phyloP scores from a whole-genome alignment of 2,329 filamentous ascomycete species.

The Rasamsonia emersonii region DNA sequence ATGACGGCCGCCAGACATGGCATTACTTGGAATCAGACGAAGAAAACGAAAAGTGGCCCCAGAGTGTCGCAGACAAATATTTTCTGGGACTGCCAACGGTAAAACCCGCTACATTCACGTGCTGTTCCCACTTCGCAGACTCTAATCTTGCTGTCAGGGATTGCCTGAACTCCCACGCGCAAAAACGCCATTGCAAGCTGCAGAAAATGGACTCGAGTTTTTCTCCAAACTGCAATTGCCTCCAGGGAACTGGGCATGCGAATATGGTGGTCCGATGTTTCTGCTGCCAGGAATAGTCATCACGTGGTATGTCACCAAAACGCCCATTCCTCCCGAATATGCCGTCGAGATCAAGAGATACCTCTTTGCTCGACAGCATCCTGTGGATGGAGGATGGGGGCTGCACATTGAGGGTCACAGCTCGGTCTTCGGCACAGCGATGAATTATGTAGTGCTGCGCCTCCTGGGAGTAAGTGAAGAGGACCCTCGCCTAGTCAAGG shows the following conservation, averaged over 20 bases:
- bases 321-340: constrained; percentile 70
- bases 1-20: constrained; percentile 84
- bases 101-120: constrained; percentile 11
- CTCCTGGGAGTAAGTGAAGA: constrained; percentile 77
- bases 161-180: constrained; percentile 64
- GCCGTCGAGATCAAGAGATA: constrained; percentile 89
- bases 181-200: constrained; percentile 65
- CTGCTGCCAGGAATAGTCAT: constrained; percentile 78
- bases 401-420: constrained; percentile 91
- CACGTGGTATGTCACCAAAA: constrained; percentile 81
- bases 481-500: constrained; percentile 76
- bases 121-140: constrained; percentile 2
- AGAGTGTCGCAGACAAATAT: constrained; percentile 82
- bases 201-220: constrained; percentile 75
- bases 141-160: constrained; percentile 42
- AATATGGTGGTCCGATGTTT: constrained; percentile 98
- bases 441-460: constrained; percentile 79
- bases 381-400: constrained; percentile 92
- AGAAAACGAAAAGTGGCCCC: constrained; percentile 68
- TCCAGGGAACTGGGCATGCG: constrained; percentile 90
- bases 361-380: constrained; percentile 73
- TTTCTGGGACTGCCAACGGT: constrained; percentile 74
- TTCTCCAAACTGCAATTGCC: constrained; percentile 83
- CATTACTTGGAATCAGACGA: constrained; percentile 73
- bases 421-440: constrained; percentile 76